Evolutionary conservation across 1,139 yeast genomes (phyloP), one percentile per base, ranked within the genome.

Genomic region (Hanseniaspora gamundiae): DNA sequence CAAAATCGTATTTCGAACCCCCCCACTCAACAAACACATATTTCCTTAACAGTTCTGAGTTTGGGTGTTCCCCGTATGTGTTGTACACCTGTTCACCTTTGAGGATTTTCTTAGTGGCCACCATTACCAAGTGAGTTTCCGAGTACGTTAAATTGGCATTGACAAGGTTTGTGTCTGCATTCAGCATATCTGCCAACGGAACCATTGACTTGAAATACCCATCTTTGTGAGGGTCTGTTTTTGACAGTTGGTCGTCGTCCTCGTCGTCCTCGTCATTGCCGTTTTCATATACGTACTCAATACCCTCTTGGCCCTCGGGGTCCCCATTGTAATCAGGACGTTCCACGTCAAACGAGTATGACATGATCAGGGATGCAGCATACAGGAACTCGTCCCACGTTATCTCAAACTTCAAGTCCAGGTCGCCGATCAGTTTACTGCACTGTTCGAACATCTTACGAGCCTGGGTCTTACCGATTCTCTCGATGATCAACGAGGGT

Each of bases 41-140:
- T 45, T 95, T 72, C 54, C 98, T 74, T 47, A 91, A 68, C 31
- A 91, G 70, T 55, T 91, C 97, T 28, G 91, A 69, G 59, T 88
- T 88, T 22, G 97, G 94, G 51, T 84, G 80, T 43, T 86, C 93
- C 2, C 95, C 94, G 59, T 91, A 91, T 0, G 88, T 82, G 61
- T 88, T 88, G 64, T 74, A 88, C 3, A 91, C 68, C 57, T 91
- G 97, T 21, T 76, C 79, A 1, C 84, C 88, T 38, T 65, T 64
- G 9, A 62, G 47, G 35, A 91, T 88, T 3, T 66, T 61, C 45
- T 71, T 73, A n/a, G 76, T 74, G 3, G 94, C 74, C 41, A 71
- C 70, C 91, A 91, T 85, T 9, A 76, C 76, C 40, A 87, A 65
- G 3, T 61, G 59, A 1, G 64, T 67, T 0, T 65, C 61, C 31